Conservation (phyloP, 2,329 filamentous ascomycete genomes). For the Pseudocercospora musae region DNA sequence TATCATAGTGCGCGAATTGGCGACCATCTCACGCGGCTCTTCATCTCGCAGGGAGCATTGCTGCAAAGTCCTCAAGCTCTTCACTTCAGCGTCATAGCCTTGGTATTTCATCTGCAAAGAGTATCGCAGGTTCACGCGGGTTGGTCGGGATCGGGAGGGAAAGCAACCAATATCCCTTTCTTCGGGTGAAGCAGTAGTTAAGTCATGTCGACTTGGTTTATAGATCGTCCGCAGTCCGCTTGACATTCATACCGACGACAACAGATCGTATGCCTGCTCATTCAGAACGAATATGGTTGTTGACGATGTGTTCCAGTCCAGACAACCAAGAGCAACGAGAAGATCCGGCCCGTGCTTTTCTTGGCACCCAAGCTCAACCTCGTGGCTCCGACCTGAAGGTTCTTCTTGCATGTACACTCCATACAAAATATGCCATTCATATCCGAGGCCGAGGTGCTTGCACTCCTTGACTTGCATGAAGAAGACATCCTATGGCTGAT, state of each 20-base stretch:
- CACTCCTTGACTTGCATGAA: conserved; percentile 7
- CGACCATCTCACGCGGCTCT: background rate
- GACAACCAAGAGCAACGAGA: background rate
- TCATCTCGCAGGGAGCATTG: background rate
- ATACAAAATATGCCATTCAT: background rate
- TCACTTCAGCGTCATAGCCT: background rate
- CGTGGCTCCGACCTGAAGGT: background rate
- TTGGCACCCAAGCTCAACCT: background rate
- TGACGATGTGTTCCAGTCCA: background rate
- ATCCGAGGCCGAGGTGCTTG: conserved; percentile 12
- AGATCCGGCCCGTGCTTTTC: background rate
- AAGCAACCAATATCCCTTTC: background rate
- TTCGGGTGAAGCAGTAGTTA: background rate
- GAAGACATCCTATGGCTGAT: conserved; percentile 14
- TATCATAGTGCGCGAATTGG: background rate
- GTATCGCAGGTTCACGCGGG: background rate
- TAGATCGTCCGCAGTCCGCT: background rate
- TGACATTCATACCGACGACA: background rate
- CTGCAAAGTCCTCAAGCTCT: background rate
- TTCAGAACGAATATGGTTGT: background rate
- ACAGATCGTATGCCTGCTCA: background rate
- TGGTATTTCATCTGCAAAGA: too few species aligned
- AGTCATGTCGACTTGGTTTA: background rate
- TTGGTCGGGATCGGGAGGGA: background rate
- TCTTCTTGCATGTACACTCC: background rate